A percentile compares a stretch with the other conserved stretches of the same genome.
Evolutionary conservation across 179 eudicot species (phyloP).

Genomic region (Camellia oleifera): DNA sequence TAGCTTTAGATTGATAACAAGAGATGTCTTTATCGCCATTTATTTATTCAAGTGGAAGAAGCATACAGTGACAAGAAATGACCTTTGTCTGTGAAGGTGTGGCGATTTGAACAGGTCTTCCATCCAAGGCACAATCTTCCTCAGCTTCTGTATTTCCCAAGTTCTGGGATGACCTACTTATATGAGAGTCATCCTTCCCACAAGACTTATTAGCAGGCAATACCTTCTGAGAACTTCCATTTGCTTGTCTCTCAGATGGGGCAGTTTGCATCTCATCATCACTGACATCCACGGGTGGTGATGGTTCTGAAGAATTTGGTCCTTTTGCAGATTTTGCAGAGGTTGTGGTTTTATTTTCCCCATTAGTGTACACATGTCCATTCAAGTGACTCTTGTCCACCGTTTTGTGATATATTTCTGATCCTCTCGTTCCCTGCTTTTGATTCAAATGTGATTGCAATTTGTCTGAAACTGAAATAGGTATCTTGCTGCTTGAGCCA

Average conservation of each 20-base stretch:
- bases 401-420: slow-evolving; percentile 22
- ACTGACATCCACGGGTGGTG: slow-evolving; percentile 51
- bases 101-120: slow-evolving; percentile 20
- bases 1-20: not conserved
- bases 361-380: slow-evolving; percentile 24
- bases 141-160: slow-evolving; percentile 20
- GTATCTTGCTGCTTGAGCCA: slow-evolving; percentile 23
- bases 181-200: slow-evolving; percentile 25
- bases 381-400: slow-evolving; percentile 30
- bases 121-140: slow-evolving; percentile 29
- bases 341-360: slow-evolving; percentile 9
- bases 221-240: slow-evolving; percentile 22
- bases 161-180: slow-evolving; percentile 19
- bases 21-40: not conserved
- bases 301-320: slow-evolving; percentile 34
- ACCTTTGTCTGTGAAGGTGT: slow-evolving; percentile 24
- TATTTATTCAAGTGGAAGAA: not conserved
- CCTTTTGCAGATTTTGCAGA: slow-evolving; percentile 25
- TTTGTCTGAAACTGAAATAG: slow-evolving; percentile 25
- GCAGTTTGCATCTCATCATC: slow-evolving; percentile 30
- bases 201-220: slow-evolving; percentile 15
- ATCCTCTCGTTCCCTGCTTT: slow-evolving; percentile 24
- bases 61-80: not conserved
- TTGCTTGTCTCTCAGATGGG: slow-evolving; percentile 24
- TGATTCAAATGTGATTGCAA: slow-evolving; percentile 19